Conservation (phyloP, 225 moss, liverwort and hornwort species). For the Anthoceros angustus region DNA sequence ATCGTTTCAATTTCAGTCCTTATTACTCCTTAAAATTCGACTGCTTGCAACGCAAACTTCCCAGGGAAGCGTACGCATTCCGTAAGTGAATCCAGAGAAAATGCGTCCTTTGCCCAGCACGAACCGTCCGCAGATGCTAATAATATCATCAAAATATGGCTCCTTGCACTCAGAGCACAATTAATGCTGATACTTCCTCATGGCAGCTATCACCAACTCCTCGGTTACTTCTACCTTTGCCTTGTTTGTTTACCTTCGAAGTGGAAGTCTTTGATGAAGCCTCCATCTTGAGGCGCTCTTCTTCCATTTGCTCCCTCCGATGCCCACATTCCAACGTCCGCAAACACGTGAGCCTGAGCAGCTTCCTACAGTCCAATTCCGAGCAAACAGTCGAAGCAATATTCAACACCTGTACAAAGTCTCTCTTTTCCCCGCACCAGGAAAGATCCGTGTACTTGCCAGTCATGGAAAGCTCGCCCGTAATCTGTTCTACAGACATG, state of each 20-base stretch:
- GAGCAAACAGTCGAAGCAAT: slow-evolving; percentile 37
- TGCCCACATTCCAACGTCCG: slow-evolving; percentile 49
- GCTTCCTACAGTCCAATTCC: slow-evolving; percentile 36
- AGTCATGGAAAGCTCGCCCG: slow-evolving; percentile 27
- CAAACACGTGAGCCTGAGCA: slow-evolving; percentile 33
- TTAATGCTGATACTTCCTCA: slow-evolving; percentile 38
- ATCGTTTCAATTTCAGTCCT: too few species aligned
- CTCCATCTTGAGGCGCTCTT: too few species aligned
- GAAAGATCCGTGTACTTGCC: slow-evolving; percentile 36
- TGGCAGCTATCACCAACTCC: slow-evolving; percentile 32
- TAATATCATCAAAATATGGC: slow-evolving; percentile 47
- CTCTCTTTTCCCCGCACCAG: slow-evolving; percentile 54
- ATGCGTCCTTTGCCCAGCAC: not conserved
- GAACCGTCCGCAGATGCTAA: slow-evolving; percentile 30
- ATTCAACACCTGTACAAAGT: slow-evolving; percentile 36
- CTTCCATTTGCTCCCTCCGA: too few species aligned
- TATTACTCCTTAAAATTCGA: too few species aligned
- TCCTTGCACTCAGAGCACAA: slow-evolving; percentile 34
- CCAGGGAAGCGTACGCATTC: too few species aligned
- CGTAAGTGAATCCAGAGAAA: too few species aligned
- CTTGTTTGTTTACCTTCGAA: slow-evolving; percentile 24
- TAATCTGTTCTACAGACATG: slow-evolving; percentile 42
- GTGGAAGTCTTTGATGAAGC: slow-evolving; percentile 17
- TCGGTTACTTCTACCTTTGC: slow-evolving; percentile 33
- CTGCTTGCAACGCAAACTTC: too few species aligned